phyloP scores from a whole-genome alignment of 768 basidiomycete species.

The Tylopilus sp. region DNA sequence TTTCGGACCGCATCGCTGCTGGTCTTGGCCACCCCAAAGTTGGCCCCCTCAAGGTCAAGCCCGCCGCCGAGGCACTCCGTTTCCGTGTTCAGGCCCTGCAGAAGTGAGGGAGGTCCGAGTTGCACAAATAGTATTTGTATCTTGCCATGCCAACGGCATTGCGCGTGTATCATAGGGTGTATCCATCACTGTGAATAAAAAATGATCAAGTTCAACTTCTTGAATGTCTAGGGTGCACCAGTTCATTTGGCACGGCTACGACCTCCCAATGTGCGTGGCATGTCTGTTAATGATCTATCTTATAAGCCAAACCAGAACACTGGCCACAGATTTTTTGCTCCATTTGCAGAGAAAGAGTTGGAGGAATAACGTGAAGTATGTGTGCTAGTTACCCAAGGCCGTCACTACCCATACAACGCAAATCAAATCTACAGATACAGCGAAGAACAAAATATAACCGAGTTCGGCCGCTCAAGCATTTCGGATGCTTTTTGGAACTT shows the following conservation, averaged over 20 bases:
- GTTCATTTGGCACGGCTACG: neutral
- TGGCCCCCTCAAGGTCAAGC: constrained; percentile 52
- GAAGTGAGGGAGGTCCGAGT: neutral
- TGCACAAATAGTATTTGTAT: neutral
- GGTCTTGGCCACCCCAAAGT: constrained; percentile 53
- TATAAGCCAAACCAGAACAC: too few species aligned
- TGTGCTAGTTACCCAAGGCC: neutral
- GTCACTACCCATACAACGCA: neutral
- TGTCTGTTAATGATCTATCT: too few species aligned
- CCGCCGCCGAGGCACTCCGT: constrained; percentile 53
- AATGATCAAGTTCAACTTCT: neutral
- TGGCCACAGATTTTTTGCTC: neutral
- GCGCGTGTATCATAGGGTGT: constrained; percentile 4
- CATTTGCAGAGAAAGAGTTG: neutral
- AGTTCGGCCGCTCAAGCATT: constrained; percentile 91
- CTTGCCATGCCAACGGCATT: neutral
- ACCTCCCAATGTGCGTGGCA: neutral
- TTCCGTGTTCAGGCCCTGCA: constrained; percentile 36
- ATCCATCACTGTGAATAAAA: neutral
- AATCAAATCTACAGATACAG: constrained; percentile 60
- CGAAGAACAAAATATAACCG: constrained; percentile 88
- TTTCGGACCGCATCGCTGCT: constrained; percentile 77
- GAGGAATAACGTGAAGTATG: neutral
- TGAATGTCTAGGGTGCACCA: neutral
- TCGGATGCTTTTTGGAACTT: constrained; percentile 91